These are phyloP conservation scores for Rossbeevera mucosa DNA, from an alignment of 768 basidiomycete species.

Conservation along the genomic window DNA sequence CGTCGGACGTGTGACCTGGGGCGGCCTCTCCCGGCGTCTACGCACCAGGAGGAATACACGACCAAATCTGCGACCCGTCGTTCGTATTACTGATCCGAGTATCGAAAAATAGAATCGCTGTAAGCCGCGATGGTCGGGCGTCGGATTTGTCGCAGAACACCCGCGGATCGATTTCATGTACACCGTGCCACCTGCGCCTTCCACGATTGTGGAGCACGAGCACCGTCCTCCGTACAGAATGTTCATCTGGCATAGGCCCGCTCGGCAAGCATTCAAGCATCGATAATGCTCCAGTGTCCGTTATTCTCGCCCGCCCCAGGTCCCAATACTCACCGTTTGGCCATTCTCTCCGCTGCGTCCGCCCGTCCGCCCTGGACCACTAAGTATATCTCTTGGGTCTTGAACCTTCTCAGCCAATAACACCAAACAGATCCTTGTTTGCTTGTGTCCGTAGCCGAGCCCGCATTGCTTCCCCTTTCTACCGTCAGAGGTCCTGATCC, in stretches of 20 bases:
- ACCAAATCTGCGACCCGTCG: neutral
- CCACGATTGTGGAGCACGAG: neutral
- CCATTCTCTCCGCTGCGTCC: neutral
- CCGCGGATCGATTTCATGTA: conserved; percentile 12
- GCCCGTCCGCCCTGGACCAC: neutral
- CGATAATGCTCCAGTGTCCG: neutral
- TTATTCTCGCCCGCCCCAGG: neutral
- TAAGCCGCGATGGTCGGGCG: conserved; percentile 7
- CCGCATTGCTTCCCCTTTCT: neutral
- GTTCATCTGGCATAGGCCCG: neutral
- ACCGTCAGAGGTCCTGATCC: too few relatives aligned
- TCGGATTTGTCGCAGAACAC: neutral
- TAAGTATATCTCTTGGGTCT: neutral
- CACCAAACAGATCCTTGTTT: neutral
- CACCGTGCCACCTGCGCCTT: neutral
- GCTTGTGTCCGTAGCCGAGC: neutral
- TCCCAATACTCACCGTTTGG: neutral
- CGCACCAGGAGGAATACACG: neutral
- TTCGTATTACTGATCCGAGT: neutral
- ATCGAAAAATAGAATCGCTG: neutral
- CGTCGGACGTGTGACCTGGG: neutral
- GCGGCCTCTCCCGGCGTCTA: neutral
- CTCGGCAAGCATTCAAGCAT: neutral
- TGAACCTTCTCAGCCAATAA: neutral
- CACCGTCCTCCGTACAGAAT: neutral